These are phyloP conservation scores for Beauveria pseudobassiana DNA, from an alignment of 2,329 filamentous ascomycete genomes.

Conservation along the genomic window DNA sequence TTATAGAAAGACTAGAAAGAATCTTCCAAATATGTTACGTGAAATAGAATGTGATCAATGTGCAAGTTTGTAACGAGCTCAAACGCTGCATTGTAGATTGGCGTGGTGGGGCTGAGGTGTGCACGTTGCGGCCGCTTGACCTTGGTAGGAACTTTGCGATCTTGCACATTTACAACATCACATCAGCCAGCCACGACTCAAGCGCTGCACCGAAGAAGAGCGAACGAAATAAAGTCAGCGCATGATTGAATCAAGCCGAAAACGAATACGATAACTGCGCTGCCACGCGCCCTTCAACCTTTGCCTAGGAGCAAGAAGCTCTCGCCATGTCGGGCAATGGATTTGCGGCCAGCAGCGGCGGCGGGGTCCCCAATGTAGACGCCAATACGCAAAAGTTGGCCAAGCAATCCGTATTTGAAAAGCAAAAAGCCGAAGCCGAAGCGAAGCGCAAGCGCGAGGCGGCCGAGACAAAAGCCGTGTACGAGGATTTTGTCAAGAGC, in stretches of 20 bases:
- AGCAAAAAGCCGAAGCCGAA: constrained; percentile 81
- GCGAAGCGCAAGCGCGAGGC: constrained; percentile 78
- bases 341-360: constrained; percentile 27
- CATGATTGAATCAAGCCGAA: not conserved
- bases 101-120: constrained; percentile 1
- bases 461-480: constrained; percentile 79
- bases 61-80: too few species aligned
- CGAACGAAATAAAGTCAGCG: not conserved
- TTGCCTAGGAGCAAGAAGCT: not conserved
- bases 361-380: constrained; percentile 60
- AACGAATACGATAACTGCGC: not conserved
- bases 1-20: too few species aligned
- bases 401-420: constrained; percentile 83
- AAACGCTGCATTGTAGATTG: too few species aligned
- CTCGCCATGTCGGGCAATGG: constrained; percentile 41
- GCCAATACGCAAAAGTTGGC: constrained; percentile 72
- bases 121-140: not conserved
- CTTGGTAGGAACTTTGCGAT: not conserved
- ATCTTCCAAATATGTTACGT: too few species aligned
- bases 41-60: too few species aligned
- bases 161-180: not conserved
- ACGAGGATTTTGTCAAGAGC: constrained; percentile 80
- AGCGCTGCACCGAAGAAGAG: not conserved
- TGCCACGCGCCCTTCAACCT: not conserved
- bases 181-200: not conserved